Conservation (phyloP, 2,329 filamentous ascomycete genomes). For the Lasiodiplodia citricola region DNA sequence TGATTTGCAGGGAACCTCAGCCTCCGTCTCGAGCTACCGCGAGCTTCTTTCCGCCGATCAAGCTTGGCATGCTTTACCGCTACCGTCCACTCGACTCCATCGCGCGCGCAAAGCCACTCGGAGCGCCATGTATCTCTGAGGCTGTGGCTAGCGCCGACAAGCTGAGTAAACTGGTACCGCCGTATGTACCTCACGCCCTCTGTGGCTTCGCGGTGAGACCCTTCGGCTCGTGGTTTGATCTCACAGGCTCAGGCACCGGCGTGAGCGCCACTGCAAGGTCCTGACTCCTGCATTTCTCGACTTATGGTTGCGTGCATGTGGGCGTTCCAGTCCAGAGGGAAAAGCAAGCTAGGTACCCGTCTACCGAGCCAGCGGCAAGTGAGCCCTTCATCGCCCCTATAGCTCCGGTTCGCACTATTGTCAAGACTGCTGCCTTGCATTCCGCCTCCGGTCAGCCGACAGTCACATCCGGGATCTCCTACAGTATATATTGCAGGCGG, state of each 20-base stretch:
- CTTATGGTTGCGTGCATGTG: not conserved
- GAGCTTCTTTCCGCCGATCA: constrained; percentile 11
- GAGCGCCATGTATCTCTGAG: constrained; percentile 4
- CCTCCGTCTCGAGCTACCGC: constrained; percentile 15
- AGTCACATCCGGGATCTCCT: not conserved
- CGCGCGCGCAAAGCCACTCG: constrained; percentile 1
- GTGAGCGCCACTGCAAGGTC: constrained; percentile 7
- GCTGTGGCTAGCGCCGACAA: not conserved
- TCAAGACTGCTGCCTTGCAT: constrained; percentile 11
- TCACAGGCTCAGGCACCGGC: constrained; percentile 3
- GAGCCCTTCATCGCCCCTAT: not conserved
- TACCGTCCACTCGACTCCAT: not conserved
- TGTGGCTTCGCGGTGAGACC: constrained; percentile 20
- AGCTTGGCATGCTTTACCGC: constrained; percentile 16
- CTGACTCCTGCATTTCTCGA: not conserved
- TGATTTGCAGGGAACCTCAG: constrained; percentile 2
- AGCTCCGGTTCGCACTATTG: not conserved
- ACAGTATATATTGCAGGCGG: not conserved
- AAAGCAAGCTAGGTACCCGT: not conserved
- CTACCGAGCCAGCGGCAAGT: not conserved
- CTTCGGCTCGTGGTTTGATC: not conserved
- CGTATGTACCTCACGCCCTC: not conserved
- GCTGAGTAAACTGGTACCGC: not conserved
- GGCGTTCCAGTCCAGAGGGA: not conserved
- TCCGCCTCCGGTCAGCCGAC: not conserved